Evolutionary conservation across 768 basidiomycete species (phyloP), one percentile per base, ranked within the genome.

Genomic region (Pulveroboletus sp.): DNA sequence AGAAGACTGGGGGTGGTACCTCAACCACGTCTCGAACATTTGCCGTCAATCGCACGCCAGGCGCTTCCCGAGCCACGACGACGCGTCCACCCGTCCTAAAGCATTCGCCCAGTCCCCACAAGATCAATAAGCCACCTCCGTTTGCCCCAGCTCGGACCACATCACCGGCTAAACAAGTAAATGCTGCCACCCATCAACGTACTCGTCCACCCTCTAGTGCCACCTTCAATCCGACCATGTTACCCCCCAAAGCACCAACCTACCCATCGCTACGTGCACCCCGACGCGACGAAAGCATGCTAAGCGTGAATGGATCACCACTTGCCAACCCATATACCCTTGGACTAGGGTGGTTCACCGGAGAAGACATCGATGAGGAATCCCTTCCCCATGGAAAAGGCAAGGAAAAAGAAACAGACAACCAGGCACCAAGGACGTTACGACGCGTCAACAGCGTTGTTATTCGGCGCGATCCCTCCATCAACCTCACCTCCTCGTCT

Each of bases 271-370:
- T 84, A 41, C 82, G 89, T 24, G 73, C 83, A 62, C 85, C 87
- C 10, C 79, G 85, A 37, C 79, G 75, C 55, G 81, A 89, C 59
- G 90, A 93, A 66, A 81, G 75, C 59, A 80, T 91, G 79, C 74
- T 91, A 43, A 88, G 88, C 59, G 67, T 86, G 17, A 92, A 93
- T 52, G 90, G 90, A 5, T 89, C 87, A 0, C 90, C 90, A 0
- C 74, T 92, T 15, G 80, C 83, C 15, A 90, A 90, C 62, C 88
- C 89, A 1, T 86, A 84, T 59, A 74, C 82, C 51, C 79, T 84
- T 57, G 84, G 82, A 17, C 62, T 82, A 39, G 72, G 76, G 35
- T 81, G 82, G 82, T 76, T 83, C 57, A 73, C 73, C 54, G 52
- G 56, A 1, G 69, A 71, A 6, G 62, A 60, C 17, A 63, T 64